Conservation (phyloP, 305 asterid genomes). For the Fraxinus velutina region DNA sequence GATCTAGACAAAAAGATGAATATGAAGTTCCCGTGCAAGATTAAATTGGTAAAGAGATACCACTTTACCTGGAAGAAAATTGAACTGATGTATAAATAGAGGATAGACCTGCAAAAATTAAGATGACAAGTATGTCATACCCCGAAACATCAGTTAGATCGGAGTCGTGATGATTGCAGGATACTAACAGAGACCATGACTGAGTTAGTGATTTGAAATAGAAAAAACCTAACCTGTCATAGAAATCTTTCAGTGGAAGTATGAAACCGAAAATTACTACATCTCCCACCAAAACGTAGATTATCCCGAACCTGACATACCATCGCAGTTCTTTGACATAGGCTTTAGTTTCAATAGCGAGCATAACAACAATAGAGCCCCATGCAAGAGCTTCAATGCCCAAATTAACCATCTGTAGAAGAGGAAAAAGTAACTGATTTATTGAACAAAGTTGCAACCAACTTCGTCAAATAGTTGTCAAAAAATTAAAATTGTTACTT, state of each 20-base stretch:
- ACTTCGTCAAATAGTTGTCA: constrained; percentile 9
- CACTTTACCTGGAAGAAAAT: constrained; percentile 67
- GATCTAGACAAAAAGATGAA: not conserved
- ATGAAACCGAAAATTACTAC: constrained; percentile 59
- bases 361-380: constrained; percentile 72
- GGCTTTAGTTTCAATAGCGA: constrained; percentile 58
- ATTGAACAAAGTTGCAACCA: constrained; percentile 7
- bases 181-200: constrained; percentile 6
- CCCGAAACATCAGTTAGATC: not conserved
- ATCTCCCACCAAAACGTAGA: constrained; percentile 72
- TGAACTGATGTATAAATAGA: constrained; percentile 52
- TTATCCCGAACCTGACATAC: constrained; percentile 72
- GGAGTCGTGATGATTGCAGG: constrained; percentile 6
- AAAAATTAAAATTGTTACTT: constrained; percentile 4
- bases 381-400: constrained; percentile 61
- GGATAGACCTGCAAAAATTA: constrained; percentile 52
- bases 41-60: constrained; percentile 17
- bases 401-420: constrained; percentile 60
- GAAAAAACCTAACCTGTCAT: constrained; percentile 43
- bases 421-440: constrained; percentile 16
- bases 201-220: constrained; percentile 10
- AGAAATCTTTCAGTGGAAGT: constrained; percentile 52
- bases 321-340: constrained; percentile 82
- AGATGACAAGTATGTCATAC: constrained; percentile 18
- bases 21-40: constrained; percentile 8